Base-by-base conservation (phyloP, 371 early-diverging fungal species). In the Rhizopus sp. region DNA sequence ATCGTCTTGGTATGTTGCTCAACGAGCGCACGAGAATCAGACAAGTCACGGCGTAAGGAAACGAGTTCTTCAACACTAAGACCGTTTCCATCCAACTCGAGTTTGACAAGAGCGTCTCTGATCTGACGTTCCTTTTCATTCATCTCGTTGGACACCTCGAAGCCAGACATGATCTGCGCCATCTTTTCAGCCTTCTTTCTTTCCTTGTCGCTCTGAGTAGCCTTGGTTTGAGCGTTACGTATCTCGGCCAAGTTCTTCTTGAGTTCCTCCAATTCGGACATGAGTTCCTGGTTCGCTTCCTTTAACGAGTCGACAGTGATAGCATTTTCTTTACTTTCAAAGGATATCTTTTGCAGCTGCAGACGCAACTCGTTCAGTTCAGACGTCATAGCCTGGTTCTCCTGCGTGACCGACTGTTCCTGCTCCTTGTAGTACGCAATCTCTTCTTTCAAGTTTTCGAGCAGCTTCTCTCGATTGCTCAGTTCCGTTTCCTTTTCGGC, bases 111-210 rank as follows among this genome's bases (percentile, higher is more conserved):
- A 0, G 89, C 84, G 50, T 82, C 85, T 5, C 90, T 77, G 34
- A 92, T 74, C 53, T 88, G 84, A 41, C 86, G 78, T 59, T 93
- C 92, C 73, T 92, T 92, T 46, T 87, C 88, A 31, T 85, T 78
- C 58, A 89, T 85, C 59, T 84, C 82, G 31, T 66, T 75, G 5
- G 88, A 80, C 16, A 90, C 88, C 53, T 88, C 93, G 53, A 92
- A 85, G 42, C 90, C 88, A n/a, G 87, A 87, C 86, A 93, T 87
- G 87, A 93, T 93, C 59, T 89, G 82, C 8, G 86, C 86, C 87
- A 92, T 91, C 80, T 89, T 91, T 66, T 91, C 89, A 30, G 83
- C 76, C 80, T 91, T 92, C 64, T 81, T 78, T 77, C 84, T 84
- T 59, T 91, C 89, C 64, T 88, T 88, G 39, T 88, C 88, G 32